phyloP scores from a whole-genome alignment of 1,284 basidiomycete genomes.

The Tetrapyrgos nigripes region DNA sequence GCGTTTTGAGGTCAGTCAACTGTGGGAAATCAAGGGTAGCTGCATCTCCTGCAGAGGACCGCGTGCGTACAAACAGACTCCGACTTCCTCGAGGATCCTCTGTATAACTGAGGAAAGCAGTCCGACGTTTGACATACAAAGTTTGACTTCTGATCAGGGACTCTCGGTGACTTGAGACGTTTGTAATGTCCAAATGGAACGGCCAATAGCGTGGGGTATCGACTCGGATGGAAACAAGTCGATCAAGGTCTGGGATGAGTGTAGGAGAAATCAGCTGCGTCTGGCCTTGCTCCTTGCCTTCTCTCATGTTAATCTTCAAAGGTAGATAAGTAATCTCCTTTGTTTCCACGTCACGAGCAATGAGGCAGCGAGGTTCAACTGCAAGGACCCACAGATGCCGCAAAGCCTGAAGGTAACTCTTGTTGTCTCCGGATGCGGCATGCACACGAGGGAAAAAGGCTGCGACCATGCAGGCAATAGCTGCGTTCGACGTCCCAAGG shows the following conservation, averaged over 20 bases:
- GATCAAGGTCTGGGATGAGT: constrained; percentile 87
- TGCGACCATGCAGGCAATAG: constrained; percentile 88
- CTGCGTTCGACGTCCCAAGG: constrained; percentile 89
- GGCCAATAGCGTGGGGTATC: constrained; percentile 97
- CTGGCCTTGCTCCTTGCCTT: constrained; percentile 61
- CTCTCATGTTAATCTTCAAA: constrained; percentile 82
- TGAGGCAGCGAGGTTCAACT: constrained; percentile 90
- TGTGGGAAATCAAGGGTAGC: constrained; percentile 85
- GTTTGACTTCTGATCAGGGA: constrained; percentile 80
- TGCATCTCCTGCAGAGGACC: constrained; percentile 77
- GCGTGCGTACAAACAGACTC: constrained; percentile 84
- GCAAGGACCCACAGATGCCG: constrained; percentile 97
- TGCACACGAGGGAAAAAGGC: constrained; percentile 94
- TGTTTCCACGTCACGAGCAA: constrained; percentile 91
- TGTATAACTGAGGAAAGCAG: constrained; percentile 91
- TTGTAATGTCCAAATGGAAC: constrained; percentile 79
- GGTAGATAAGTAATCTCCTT: constrained; percentile 91
- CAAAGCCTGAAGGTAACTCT: constrained; percentile 90
- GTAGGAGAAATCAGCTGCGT: constrained; percentile 90
- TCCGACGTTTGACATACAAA: constrained; percentile 90
- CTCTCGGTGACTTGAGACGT: constrained; percentile 71
- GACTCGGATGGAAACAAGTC: constrained; percentile 79
- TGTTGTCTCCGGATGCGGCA: constrained; percentile 83
- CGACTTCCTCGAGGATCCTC: constrained; percentile 93
- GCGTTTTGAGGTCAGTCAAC: constrained; percentile 65